Evolutionary conservation across 306 rosid genomes (phyloP), one percentile per base, ranked within the genome.

Genomic region (Leucaena leucocephala): DNA sequence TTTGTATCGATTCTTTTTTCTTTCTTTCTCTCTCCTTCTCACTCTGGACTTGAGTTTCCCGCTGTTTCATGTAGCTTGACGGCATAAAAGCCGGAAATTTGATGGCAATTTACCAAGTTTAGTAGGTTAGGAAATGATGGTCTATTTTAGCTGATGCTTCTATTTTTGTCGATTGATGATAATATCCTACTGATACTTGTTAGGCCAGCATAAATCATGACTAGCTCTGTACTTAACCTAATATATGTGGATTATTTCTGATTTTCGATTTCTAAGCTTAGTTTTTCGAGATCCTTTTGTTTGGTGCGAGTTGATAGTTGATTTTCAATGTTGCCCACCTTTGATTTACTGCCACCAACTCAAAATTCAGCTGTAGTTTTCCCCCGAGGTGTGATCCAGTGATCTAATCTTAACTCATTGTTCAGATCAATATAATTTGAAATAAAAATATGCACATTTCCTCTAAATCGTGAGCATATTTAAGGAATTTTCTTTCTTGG

Each of bases 401-500:
- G 57, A 7, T 76, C 74, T 71, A 75, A 57, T 67, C 66, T 73
- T 72, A 72, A 75, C 46, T 39, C n/a, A 73, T 34, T 72, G 80
- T 48, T 68, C n/a, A 62, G 76, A 44, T 79, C 38, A 50, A 76
- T n/a, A 66, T 57, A 42, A 66, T 66, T n/a, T 59, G 84, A 57
- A 38, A 36, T 78, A 27, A n/a, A 68, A 52, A 36, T 74, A 68
- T 72, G 40, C 39, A 45, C 74, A 54, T 69, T 79, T 48, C 69
- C 27, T 79, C 55, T n/a, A 71, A 42, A 76, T 52, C 35, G 55
- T 38, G 72, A 49, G 62, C 27, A 42, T 67, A 7, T 33, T 12
- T 9, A 17, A 58, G 42, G 63, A 43, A 7, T 44, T 43, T 22
- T 27, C 43, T 57, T 73, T 73, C 35, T 6, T 54, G 13, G 42